Conservation (phyloP, 805 yeast genomes). For the Starmerella bacillaris region DNA sequence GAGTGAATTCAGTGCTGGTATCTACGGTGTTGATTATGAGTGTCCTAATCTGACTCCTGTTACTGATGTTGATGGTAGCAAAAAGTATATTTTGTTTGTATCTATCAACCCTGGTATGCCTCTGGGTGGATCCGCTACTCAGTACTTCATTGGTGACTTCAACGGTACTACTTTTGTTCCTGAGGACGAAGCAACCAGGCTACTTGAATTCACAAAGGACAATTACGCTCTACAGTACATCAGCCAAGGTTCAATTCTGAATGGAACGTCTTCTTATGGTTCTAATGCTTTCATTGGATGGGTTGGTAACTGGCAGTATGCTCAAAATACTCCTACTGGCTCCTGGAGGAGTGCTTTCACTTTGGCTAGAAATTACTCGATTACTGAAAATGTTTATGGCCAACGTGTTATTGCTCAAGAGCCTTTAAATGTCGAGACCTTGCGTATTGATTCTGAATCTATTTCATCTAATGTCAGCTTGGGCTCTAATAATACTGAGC, state of each 20-base stretch:
- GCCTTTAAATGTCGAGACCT: slow-evolving; percentile 7
- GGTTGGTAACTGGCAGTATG: slow-evolving; percentile 31
- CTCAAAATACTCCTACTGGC: slow-evolving; percentile 23
- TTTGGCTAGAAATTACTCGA: slow-evolving; percentile 8
- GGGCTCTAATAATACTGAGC: not conserved
- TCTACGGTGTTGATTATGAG: slow-evolving; percentile 27
- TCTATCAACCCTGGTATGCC: slow-evolving; percentile 31
- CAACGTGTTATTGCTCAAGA: slow-evolving; percentile 5
- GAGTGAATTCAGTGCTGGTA: slow-evolving; percentile 9
- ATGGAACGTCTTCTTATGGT: no score
- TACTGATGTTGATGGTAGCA: slow-evolving; percentile 17
- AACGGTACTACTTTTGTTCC: slow-evolving; percentile 26
- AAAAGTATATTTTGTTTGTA: slow-evolving; percentile 25
- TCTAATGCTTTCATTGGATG: slow-evolving; percentile 24
- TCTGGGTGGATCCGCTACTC: slow-evolving; percentile 26
- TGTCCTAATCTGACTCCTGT: slow-evolving; percentile 27
- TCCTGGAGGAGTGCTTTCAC: slow-evolving; percentile 26
- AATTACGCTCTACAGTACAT: slow-evolving; percentile 27
- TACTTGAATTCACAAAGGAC: slow-evolving; percentile 26
- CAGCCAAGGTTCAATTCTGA: slow-evolving; percentile 16
- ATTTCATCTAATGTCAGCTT: not conserved
- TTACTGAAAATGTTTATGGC: slow-evolving; percentile 7
- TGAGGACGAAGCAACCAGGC: slow-evolving; percentile 19
- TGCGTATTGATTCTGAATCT: not conserved
- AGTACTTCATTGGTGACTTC: slow-evolving; percentile 29